Evolutionary conservation across 768 basidiomycete species (phyloP).

Genomic region (Scleroderma citrinum): DNA sequence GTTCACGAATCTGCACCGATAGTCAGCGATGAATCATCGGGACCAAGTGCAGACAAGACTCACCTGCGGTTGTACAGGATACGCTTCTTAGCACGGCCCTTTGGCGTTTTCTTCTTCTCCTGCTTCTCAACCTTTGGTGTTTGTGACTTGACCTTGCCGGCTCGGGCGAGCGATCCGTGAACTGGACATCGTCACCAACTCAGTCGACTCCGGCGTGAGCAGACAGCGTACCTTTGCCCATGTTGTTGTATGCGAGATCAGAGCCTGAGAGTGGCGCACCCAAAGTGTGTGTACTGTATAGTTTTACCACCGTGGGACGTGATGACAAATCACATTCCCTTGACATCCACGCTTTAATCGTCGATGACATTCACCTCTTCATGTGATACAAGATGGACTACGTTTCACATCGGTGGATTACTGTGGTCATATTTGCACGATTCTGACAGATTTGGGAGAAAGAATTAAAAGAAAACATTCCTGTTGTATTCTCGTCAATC

Average conservation of each 20-base stretch:
- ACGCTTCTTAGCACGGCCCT: constrained; percentile 97
- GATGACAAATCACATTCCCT: constrained; percentile 7
- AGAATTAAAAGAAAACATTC: too few relatives aligned
- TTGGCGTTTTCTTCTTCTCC: constrained; percentile 98
- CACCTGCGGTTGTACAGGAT: constrained; percentile 90
- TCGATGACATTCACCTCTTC: too few relatives aligned
- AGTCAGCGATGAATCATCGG: constrained; percentile 2
- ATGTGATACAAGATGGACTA: too few relatives aligned
- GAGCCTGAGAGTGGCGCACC: constrained; percentile 24
- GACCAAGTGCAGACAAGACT: constrained; percentile 22
- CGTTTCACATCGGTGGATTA: too few relatives aligned
- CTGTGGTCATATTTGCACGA: too few relatives aligned
- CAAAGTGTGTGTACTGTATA: constrained; percentile 34
- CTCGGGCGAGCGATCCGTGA: constrained; percentile 99
- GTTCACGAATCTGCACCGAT: constrained; percentile 71
- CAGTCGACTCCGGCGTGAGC: constrained; percentile 1
- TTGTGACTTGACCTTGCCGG: constrained; percentile 98
- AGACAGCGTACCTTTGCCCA: constrained; percentile 60
- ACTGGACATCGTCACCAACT: constrained; percentile 41
- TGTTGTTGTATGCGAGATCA: constrained; percentile 44
- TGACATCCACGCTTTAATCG: not conserved
- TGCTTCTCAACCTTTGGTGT: constrained; percentile 97
- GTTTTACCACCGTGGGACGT: constrained; percentile 37
- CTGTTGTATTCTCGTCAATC: too few relatives aligned
- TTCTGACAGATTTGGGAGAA: too few relatives aligned